Conservation (phyloP, 1,284 basidiomycete genomes). For the Tilletia caries region DNA sequence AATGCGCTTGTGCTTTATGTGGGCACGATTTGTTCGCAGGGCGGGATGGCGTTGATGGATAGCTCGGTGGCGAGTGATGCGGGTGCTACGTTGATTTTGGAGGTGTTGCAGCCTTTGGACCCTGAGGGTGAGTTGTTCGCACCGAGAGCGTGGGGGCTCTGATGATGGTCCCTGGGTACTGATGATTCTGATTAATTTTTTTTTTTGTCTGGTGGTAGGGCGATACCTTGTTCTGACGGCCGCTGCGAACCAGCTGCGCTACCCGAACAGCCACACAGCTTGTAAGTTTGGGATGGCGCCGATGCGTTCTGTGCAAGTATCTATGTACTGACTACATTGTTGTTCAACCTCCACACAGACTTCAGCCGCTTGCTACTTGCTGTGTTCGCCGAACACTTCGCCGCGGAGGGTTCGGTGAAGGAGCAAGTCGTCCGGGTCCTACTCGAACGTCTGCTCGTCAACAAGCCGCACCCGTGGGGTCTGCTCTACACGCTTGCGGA, state of each 20-base stretch:
- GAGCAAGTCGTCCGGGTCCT: slow-evolving; percentile 89
- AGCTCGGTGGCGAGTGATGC: not conserved
- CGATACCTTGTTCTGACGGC: slow-evolving; percentile 89
- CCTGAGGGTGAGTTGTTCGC: slow-evolving; percentile 66
- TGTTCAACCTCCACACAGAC: slow-evolving; percentile 64
- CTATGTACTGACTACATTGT: not conserved
- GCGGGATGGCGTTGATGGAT: not conserved
- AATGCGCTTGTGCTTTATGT: slow-evolving; percentile 94
- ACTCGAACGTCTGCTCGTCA: slow-evolving; percentile 86
- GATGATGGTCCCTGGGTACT: not conserved
- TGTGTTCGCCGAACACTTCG: slow-evolving; percentile 72
- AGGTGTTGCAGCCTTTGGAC: slow-evolving; percentile 77
- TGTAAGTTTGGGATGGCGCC: slow-evolving; percentile 18
- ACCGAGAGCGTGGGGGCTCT: not conserved
- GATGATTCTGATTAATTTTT: not conserved
- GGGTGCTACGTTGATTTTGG: slow-evolving; percentile 3
- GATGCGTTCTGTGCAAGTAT: not conserved
- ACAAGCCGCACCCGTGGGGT: slow-evolving; percentile 96
- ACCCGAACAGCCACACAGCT: slow-evolving; percentile 52
- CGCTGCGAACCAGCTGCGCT: slow-evolving; percentile 84
- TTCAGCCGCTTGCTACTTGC: slow-evolving; percentile 83
- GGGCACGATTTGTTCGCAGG: slow-evolving; percentile 62
- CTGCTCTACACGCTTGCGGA: slow-evolving; percentile 89
- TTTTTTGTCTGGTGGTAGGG: too few species aligned
- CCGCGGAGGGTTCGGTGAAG: slow-evolving; percentile 62